Evolutionary conservation across 495 filamentous ascomycete species (phyloP).

Genomic region (Aspergillus nidulans): DNA sequence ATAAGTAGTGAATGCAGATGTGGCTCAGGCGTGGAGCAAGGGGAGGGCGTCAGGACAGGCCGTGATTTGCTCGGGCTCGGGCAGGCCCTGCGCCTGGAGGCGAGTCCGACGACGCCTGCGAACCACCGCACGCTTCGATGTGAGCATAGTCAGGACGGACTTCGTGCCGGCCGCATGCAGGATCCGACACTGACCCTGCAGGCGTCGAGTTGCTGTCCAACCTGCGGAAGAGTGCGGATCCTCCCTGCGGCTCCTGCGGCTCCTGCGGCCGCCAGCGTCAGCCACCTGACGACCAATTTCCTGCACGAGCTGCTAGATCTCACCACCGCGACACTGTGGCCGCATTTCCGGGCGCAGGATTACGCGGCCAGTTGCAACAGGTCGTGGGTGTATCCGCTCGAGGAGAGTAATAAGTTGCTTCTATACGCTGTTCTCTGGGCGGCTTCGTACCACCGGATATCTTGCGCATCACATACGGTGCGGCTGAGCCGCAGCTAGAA

Average conservation of each 20-base stretch:
- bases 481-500: not conserved
- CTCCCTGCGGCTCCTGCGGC: not conserved
- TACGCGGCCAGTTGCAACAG: conserved; percentile 3
- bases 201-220: not conserved
- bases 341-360: not conserved
- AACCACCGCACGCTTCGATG: no score
- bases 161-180: no score
- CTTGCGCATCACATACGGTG: conserved; percentile 1
- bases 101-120: not conserved
- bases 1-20: not conserved
- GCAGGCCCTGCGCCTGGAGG: no score
- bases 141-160: no score
- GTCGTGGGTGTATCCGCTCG: not conserved
- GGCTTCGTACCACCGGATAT: conserved; percentile 3
- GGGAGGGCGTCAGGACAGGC: not conserved
- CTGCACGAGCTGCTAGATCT: conserved; percentile 6
- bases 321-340: not conserved
- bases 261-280: not conserved
- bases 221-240: not conserved
- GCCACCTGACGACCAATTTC: not conserved
- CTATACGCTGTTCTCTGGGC: not conserved
- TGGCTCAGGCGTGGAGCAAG: not conserved
- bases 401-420: not conserved
- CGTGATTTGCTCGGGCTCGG: not conserved
- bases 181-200: no score